Base-by-base conservation (phyloP, 2,329 filamentous ascomycete species). In the Diaporthe nobilis region DNA sequence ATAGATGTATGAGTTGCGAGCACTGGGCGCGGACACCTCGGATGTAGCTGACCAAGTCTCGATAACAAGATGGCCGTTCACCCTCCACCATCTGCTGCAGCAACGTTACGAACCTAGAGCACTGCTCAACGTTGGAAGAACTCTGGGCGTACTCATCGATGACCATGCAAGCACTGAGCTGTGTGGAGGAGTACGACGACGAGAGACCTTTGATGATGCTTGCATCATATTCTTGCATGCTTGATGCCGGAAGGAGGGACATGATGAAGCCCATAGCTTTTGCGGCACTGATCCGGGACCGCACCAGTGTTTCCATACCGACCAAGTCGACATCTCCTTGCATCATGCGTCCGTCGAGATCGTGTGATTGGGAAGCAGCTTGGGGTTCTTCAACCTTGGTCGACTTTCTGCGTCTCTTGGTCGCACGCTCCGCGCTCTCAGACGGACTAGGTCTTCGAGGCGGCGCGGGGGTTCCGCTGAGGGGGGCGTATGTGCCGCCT, bases 291-390 rank as follows among this genome's bases (percentile, higher is more conserved):
- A 97, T 93, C 79, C 96, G 94, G 10, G 96, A 98, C 77, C 96
- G 92, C 68, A 98, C 92, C 83, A 99, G 91, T 9, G 93, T 93
- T 76, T 99, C 97, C 80, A 94, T 91, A 44, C 97, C 96, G 37
- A 99, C 96, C 57, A 99, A 88, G 81, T 99, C 97, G 63, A 98
- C 93, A 81, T 99, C 97, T 71, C 97, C 97, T 82, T 96, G 94
- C 87, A 99, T 95, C 93, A 99, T 98, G 79, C 98, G 96, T 13
- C 96, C 97, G 83, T 99, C 97, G 25, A 99, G 95, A 83, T 99
- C 98, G 84, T 99, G 97, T 1, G 94, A 91, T n/a, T 94, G 87
- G n/a, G 87, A 90, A 5, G 90, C 85, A 1, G 90, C 86, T 1
- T 90, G 86, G 12, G 89, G 85, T 39, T 96, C 93, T 73, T 97